A percentile compares a stretch with the other conserved stretches of the same genome.
These are phyloP conservation scores for Cubamyces sp. DNA, from an alignment of 768 basidiomycete species.

Conservation along the genomic window DNA sequence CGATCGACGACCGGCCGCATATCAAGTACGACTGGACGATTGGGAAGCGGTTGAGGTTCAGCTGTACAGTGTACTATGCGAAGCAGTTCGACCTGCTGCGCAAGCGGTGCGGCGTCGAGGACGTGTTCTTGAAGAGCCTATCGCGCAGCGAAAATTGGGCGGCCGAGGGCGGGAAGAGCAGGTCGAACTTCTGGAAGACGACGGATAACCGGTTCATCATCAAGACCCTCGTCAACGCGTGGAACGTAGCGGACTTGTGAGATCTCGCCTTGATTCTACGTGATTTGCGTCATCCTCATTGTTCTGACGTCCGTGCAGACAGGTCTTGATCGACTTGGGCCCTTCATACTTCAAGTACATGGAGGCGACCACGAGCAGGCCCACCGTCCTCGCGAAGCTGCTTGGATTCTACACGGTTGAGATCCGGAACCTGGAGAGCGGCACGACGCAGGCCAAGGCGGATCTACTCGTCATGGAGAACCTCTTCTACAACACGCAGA, in stretches of 20 bases:
- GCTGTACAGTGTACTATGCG: constrained; percentile 83
- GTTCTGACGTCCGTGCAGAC: constrained; percentile 44
- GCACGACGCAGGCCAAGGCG: constrained; percentile 63
- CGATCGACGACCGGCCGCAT: constrained; percentile 75
- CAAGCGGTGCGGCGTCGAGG: constrained; percentile 66
- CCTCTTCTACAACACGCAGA: constrained; percentile 70
- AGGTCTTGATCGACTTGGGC: constrained; percentile 75
- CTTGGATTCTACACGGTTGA: constrained; percentile 83
- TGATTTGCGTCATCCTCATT: too few relatives aligned
- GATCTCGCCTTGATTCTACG: constrained; percentile 31
- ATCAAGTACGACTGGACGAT: constrained; percentile 84
- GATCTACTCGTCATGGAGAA: constrained; percentile 89
- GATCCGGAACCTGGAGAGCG: constrained; percentile 72
- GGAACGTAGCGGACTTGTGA: constrained; percentile 86
- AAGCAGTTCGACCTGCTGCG: constrained; percentile 76
- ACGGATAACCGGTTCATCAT: constrained; percentile 77
- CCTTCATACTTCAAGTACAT: constrained; percentile 83
- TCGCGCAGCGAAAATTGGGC: constrained; percentile 65
- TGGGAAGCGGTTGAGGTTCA: constrained; percentile 73
- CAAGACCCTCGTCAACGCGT: constrained; percentile 84
- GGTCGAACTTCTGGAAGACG: constrained; percentile 83
- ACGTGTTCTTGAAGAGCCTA: constrained; percentile 61
- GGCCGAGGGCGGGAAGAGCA: constrained; percentile 82
- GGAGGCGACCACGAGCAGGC: constrained; percentile 64
- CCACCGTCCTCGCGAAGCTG: constrained; percentile 77